Percentiles rank a stretch among this genome's conserved stretches.
These are phyloP conservation scores for Capsicum chinense DNA, from an alignment of 257 asterid genomes.

Conservation along the genomic window DNA sequence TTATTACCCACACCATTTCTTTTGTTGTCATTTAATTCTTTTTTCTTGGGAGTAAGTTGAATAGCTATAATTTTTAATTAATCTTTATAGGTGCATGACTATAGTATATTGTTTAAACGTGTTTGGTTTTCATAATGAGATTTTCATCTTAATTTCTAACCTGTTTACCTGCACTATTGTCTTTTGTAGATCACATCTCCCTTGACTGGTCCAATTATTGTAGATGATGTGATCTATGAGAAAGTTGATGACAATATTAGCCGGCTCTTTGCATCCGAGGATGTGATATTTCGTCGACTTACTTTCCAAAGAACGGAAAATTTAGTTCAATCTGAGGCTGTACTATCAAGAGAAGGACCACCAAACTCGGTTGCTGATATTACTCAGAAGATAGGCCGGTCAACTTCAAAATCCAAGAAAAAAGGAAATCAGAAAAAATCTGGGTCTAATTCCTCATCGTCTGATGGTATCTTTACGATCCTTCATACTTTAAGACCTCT, in stretches of 20 bases:
- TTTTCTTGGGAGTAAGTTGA: background rate
- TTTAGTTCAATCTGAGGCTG: constrained; percentile 95
- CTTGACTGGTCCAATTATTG: constrained; percentile 79
- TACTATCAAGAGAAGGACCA: constrained; percentile 53
- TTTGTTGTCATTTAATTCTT: background rate
- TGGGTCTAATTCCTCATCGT: constrained; percentile 34
- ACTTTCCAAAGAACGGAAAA: constrained; percentile 69
- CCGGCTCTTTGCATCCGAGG: constrained; percentile 50
- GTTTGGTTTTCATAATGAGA: background rate
- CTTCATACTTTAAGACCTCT: background rate
- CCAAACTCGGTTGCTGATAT: constrained; percentile 36
- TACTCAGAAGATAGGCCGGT: constrained; percentile 44
- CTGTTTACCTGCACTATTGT: background rate
- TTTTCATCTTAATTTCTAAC: background rate
- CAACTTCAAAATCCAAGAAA: constrained; percentile 46
- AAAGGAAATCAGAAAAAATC: constrained; percentile 55
- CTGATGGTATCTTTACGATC: constrained; percentile 39
- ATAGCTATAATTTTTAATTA: background rate
- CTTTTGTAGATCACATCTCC: constrained; percentile 64
- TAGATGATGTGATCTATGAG: constrained; percentile 87
- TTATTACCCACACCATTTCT: background rate
- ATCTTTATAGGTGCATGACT: background rate
- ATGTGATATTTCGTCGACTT: constrained; percentile 76
- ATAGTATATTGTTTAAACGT: background rate
- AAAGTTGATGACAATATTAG: constrained; percentile 53